phyloP scores from a whole-genome alignment of 164 flowering plant genomes.

The Chimonanthus salicifolius region DNA sequence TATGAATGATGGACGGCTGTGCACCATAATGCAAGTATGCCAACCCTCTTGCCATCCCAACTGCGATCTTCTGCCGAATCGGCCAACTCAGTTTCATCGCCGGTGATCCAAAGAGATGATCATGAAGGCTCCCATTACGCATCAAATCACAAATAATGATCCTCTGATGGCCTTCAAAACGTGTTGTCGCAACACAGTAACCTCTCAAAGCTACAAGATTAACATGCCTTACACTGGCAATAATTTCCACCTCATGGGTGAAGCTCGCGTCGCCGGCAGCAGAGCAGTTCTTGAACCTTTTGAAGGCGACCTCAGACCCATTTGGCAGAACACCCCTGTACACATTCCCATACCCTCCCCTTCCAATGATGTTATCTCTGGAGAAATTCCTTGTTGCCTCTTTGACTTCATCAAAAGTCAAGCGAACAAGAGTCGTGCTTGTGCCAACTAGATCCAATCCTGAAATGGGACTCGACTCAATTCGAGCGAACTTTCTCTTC shows the following conservation, averaged over 20 bases:
- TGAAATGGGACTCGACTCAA: slow-evolving; percentile 17
- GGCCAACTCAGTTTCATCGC: slow-evolving; percentile 64
- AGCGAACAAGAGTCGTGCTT: slow-evolving; percentile 51
- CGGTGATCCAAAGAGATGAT: slow-evolving; percentile 53
- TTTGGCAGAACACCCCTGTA: slow-evolving; percentile 61
- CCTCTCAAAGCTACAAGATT: slow-evolving; percentile 46
- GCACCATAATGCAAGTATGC: slow-evolving; percentile 85
- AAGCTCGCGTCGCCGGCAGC: slow-evolving; percentile 69
- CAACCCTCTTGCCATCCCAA: slow-evolving; percentile 74
- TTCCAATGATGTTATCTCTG: slow-evolving; percentile 65
- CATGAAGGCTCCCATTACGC: slow-evolving; percentile 71
- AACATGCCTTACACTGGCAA: slow-evolving; percentile 47
- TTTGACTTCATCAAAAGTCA: slow-evolving; percentile 62
- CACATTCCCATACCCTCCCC: slow-evolving; percentile 88
- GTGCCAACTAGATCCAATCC: slow-evolving; percentile 44
- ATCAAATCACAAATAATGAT: slow-evolving; percentile 78
- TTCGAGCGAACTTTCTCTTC: slow-evolving; percentile 12
- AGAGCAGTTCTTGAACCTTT: slow-evolving; percentile 85
- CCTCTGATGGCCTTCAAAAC: slow-evolving; percentile 77
- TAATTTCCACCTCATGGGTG: slow-evolving; percentile 44
- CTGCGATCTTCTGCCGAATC: slow-evolving; percentile 58
- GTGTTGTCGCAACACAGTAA: slow-evolving; percentile 31
- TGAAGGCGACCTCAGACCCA: slow-evolving; percentile 73
- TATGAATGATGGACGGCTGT: slow-evolving; percentile 66
- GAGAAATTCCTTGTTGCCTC: slow-evolving; percentile 63